Base-by-base conservation (phyloP, 257 asterid species). In the Linderniella brevidens region DNA sequence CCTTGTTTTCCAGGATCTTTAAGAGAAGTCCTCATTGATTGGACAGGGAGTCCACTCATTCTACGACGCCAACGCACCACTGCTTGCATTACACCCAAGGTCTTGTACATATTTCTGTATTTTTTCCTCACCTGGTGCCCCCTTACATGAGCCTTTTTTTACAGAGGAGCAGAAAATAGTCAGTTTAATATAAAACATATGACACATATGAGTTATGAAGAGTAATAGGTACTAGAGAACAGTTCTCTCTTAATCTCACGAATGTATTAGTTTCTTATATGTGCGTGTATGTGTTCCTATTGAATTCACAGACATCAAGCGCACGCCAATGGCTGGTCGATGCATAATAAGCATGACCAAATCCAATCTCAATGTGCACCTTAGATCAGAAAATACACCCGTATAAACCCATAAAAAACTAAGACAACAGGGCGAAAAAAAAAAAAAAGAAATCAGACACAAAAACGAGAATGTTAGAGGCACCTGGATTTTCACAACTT, bases 121-220 rank as follows among this genome's bases (percentile, higher is more conserved):
- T 78, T 83, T 53, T 83, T 83, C 75, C 97, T 83, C 17, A 56
- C 97, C 62, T 87, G 97, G 64, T 87, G 95, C 46, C 97, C 97
- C 69, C 97, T 80, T 25, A 87, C 86, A 74, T 77, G 93, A 66
- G 97, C 97, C 97, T 87, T 54, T n/a, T n/a, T n/a, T 8, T 8
- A 13, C 11, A 3, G 8, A 6, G 35, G 12, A 43, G 11, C 14
- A 43, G 48, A 44, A 13, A 2, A 13, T 39, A 13, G 14, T 39
- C 19, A 44, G 19, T 18, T 13, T 17, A 1, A 15, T 39, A 10
- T 39, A 13, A 6, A 11, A 39, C 13, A 11, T 9, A 13, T 10
- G 15, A 39, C 43, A 39, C 13, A n/a, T n/a, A n/a, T n/a, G n/a
- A n/a, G n/a, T 39, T 39, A 3, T 11, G 43, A 39, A 39, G 43